These are phyloP conservation scores for Fonsecaea multimorphosa DNA, from an alignment of 2,329 filamentous ascomycete species.

Conservation along the genomic window DNA sequence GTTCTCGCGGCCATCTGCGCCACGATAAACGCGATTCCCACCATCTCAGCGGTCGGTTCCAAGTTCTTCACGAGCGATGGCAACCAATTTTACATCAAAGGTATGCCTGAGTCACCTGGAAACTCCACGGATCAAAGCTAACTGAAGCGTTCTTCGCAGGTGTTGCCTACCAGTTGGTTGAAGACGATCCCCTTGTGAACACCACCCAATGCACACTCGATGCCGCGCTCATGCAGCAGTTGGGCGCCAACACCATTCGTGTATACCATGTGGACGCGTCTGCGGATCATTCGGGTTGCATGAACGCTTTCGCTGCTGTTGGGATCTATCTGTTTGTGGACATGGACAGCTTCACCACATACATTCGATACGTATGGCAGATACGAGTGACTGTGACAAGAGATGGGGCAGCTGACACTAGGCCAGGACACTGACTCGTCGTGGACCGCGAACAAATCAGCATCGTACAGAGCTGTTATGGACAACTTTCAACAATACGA, in stretches of 20 bases:
- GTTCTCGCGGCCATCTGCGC: slow-evolving; percentile 36
- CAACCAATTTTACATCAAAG: slow-evolving; percentile 83
- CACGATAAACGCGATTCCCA: slow-evolving; percentile 56
- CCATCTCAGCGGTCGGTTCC: slow-evolving; percentile 69
- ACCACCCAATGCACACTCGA: slow-evolving; percentile 78
- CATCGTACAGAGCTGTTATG: slow-evolving; percentile 72
- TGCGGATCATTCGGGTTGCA: slow-evolving; percentile 76
- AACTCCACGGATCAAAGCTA: background rate
- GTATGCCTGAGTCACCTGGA: slow-evolving; percentile 50
- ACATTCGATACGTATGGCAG: slow-evolving; percentile 49
- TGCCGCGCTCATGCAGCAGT: slow-evolving; percentile 74
- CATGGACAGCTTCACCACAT: slow-evolving; percentile 63
- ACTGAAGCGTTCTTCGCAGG: slow-evolving; percentile 56
- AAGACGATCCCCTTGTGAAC: slow-evolving; percentile 77
- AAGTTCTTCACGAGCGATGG: slow-evolving; percentile 87
- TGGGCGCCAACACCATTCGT: slow-evolving; percentile 83
- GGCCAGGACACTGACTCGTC: slow-evolving; percentile 60
- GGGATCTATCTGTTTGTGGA: slow-evolving; percentile 87
- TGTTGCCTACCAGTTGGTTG: slow-evolving; percentile 72
- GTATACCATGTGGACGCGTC: slow-evolving; percentile 83
- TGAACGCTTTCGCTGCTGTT: slow-evolving; percentile 77
- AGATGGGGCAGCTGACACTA: slow-evolving; percentile 7
- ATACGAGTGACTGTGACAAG: slow-evolving; percentile 2
- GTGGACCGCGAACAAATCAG: slow-evolving; percentile 76
- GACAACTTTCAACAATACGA: slow-evolving; percentile 78